Percentiles rank a stretch among this genome's conserved stretches.
Conservation (phyloP, 257 asterid genomes). For the Schizonepeta tenuifolia region DNA sequence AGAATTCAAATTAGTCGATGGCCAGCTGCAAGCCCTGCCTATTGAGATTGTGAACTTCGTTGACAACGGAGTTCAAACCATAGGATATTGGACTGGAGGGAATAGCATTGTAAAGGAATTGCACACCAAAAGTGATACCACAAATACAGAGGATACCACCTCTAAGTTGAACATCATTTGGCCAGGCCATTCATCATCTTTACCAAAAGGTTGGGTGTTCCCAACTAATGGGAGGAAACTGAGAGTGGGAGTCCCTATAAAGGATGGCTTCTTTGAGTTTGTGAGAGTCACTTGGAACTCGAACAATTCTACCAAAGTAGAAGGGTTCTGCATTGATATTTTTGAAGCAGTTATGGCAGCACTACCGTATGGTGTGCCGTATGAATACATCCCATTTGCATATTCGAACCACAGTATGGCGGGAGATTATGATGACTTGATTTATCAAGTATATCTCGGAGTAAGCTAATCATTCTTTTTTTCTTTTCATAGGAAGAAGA, state of each 20-base stretch:
- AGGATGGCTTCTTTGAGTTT: conserved; percentile 51
- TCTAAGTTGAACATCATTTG: conserved; percentile 44
- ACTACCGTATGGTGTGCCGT: conserved; percentile 39
- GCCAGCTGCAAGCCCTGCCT: conserved; percentile 47
- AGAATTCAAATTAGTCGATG: conserved; percentile 40
- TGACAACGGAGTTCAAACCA: conserved; percentile 43
- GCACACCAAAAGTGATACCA: background rate
- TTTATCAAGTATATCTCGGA: conserved; percentile 39
- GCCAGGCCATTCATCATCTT: conserved; percentile 55
- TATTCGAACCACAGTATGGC: conserved; percentile 13
- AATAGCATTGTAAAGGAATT: conserved; percentile 41
- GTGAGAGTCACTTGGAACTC: conserved; percentile 38
- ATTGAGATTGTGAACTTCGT: conserved; percentile 52
- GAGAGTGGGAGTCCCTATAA: conserved; percentile 54
- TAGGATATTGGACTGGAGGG: conserved; percentile 63
- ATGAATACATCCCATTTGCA: conserved; percentile 42
- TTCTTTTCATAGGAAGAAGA: no score
- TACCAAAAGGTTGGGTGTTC: conserved; percentile 55
- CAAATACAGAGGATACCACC: conserved; percentile 28
- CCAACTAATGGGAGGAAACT: conserved; percentile 46
- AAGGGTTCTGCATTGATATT: conserved; percentile 39
- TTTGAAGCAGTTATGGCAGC: conserved; percentile 38
- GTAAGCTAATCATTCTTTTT: conserved; percentile 28
- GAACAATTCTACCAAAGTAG: conserved; percentile 29
- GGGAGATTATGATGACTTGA: conserved; percentile 31